phyloP scores from a whole-genome alignment of 306 rosid genomes.

The Arachis hypogaea region DNA sequence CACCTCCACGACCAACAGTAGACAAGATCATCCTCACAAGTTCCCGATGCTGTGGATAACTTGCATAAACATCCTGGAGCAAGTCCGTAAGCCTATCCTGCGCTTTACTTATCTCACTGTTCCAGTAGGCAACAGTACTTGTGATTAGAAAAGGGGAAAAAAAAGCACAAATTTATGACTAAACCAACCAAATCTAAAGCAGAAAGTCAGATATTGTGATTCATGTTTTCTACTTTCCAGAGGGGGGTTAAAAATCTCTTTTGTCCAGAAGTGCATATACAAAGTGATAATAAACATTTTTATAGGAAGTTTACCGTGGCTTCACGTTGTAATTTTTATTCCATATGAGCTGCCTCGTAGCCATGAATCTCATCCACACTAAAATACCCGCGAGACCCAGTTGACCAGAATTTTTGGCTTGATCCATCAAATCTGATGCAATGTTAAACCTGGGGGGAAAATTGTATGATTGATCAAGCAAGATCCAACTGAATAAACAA shows the following conservation, averaged over 20 bases:
- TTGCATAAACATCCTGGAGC: constrained; percentile 75
- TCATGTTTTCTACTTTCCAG: constrained; percentile 23
- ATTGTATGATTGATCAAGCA: constrained; percentile 34
- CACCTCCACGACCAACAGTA: constrained; percentile 98
- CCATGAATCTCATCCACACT: constrained; percentile 99
- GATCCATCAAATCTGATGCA: constrained; percentile 80
- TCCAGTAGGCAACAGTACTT: constrained; percentile 36
- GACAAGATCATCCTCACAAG: constrained; percentile 88
- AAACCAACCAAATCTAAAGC: constrained; percentile 27
- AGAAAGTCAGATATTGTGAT: constrained; percentile 21
- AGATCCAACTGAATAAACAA: constrained; percentile 36
- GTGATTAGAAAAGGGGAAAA: constrained; percentile 34
- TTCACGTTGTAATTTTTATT: constrained; percentile 98
- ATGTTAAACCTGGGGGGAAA: constrained; percentile 79
- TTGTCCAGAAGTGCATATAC: constrained; percentile 31
- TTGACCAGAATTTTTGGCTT: constrained; percentile 80
- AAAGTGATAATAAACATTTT: constrained; percentile 33
- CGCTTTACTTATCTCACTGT: constrained; percentile 96
- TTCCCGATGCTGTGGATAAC: constrained; percentile 76
- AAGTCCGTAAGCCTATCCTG: constrained; percentile 91
- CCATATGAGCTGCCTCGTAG: constrained; percentile 97
- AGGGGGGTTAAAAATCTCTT: constrained; percentile 12
- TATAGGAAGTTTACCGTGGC: constrained; percentile 74
- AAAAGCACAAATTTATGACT: constrained; percentile 23
- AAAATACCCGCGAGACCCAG: constrained; percentile 83